Conservation (phyloP, 495 filamentous ascomycete genomes). For the Alectoria sarmentosa region DNA sequence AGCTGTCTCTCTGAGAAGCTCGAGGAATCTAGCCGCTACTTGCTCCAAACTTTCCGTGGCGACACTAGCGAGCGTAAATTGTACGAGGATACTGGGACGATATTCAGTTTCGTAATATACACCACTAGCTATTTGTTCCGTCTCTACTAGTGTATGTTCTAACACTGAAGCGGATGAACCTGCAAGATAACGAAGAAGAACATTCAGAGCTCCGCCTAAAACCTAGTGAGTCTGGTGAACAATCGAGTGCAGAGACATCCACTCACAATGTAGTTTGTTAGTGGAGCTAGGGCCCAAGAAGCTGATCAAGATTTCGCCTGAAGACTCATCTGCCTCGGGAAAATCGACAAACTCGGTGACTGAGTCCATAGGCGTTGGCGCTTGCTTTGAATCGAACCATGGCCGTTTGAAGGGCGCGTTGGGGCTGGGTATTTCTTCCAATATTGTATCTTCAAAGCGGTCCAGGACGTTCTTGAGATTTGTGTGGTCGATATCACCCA, state of each 20-base stretch:
- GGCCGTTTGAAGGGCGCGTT: conserved; percentile 75
- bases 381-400: conserved; percentile 80
- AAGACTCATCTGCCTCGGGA: conserved; percentile 92
- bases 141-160: conserved; percentile 89
- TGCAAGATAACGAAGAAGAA: conserved; percentile 74
- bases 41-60: conserved; percentile 74
- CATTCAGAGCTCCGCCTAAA: conserved; percentile 59
- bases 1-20: conserved; percentile 72
- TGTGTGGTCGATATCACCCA: conserved; percentile 80
- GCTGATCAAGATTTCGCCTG: conserved; percentile 72
- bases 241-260: background rate
- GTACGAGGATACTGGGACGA: conserved; percentile 75
- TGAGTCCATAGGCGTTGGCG: conserved; percentile 61
- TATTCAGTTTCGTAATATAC: conserved; percentile 68
- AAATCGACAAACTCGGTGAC: conserved; percentile 75
- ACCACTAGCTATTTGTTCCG: conserved; percentile 81
- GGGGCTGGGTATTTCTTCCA: conserved; percentile 67
- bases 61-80: conserved; percentile 75
- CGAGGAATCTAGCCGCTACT: conserved; percentile 80
- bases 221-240: conserved; percentile 22
- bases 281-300: conserved; percentile 79
- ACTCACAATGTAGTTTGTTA: conserved; percentile 49
- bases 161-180: conserved; percentile 89
- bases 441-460: conserved; percentile 78
- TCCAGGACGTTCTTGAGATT: conserved; percentile 76